Conservation (phyloP, 2,329 filamentous ascomycete genomes). For the Cladosporium sp. region DNA sequence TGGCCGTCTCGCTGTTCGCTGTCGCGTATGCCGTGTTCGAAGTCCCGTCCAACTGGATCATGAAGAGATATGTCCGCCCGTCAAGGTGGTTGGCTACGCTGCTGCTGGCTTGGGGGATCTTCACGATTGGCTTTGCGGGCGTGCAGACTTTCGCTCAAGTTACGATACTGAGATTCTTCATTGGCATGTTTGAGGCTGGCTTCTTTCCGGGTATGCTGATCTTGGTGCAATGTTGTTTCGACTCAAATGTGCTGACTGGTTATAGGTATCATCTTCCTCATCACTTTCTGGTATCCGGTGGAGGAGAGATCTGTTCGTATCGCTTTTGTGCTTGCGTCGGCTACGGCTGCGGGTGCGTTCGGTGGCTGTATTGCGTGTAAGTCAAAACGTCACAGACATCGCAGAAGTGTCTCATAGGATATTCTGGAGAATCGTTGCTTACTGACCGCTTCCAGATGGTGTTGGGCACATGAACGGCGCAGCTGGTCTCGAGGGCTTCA, state of each 20-base stretch:
- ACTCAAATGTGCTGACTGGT: background rate
- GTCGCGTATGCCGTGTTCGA: slow-evolving; percentile 31
- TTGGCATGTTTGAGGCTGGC: slow-evolving; percentile 40
- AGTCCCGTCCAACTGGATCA: slow-evolving; percentile 36
- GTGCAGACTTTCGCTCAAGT: slow-evolving; percentile 33
- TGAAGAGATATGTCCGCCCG: slow-evolving; percentile 37
- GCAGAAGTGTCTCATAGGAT: slow-evolving; percentile 50
- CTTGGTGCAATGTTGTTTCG: slow-evolving; percentile 12
- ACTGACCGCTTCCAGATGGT: slow-evolving; percentile 44
- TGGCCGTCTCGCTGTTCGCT: slow-evolving; percentile 32
- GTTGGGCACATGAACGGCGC: slow-evolving; percentile 52
- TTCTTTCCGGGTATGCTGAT: slow-evolving; percentile 28
- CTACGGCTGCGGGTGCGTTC: slow-evolving; percentile 52
- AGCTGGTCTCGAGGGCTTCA: slow-evolving; percentile 39
- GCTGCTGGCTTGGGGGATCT: slow-evolving; percentile 37
- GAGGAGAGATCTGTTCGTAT: slow-evolving; percentile 57
- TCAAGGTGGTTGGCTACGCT: slow-evolving; percentile 37
- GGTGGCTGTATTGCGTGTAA: slow-evolving; percentile 53
- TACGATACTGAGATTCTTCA: slow-evolving; percentile 32
- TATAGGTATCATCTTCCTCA: slow-evolving; percentile 2
- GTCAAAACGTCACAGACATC: slow-evolving; percentile 33
- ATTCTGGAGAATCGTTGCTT: slow-evolving; percentile 63
- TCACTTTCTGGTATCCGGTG: slow-evolving; percentile 52
- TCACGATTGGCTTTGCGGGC: slow-evolving; percentile 36
- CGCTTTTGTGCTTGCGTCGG: slow-evolving; percentile 51